phyloP scores from a whole-genome alignment of 2,329 filamentous ascomycete genomes.

The Xylariaceae sp. region DNA sequence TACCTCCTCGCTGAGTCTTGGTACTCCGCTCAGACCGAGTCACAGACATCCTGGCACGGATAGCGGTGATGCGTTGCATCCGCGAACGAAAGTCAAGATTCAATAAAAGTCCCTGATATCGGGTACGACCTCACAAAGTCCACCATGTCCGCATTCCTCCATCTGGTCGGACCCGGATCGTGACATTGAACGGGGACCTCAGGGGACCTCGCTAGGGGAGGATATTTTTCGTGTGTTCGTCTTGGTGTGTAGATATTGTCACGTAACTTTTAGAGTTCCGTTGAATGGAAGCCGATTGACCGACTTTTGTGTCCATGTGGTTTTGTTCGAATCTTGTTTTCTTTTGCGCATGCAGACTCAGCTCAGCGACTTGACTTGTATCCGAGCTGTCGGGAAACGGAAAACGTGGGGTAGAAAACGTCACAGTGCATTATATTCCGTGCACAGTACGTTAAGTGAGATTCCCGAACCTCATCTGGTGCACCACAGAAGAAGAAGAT shows the following conservation, averaged over 20 bases:
- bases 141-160: not conserved
- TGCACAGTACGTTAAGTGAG: not conserved
- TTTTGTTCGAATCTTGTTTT: not conserved
- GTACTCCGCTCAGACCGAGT: not conserved
- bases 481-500: no score
- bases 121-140: not conserved
- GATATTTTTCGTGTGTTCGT: not conserved
- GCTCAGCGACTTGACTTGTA: not conserved
- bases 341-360: not conserved
- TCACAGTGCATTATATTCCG: not conserved
- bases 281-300: not conserved
- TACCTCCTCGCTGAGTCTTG: no score
- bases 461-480: no score
- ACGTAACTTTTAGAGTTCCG: not conserved
- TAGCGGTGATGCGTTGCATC: no score
- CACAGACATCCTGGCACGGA: not conserved
- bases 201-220: not conserved
- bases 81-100: no score
- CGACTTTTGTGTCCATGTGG: not conserved
- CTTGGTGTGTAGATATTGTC: not conserved
- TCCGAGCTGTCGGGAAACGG: not conserved
- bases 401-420: not conserved
- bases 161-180: not conserved
- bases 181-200: not conserved
- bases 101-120: not conserved